phyloP scores from a whole-genome alignment of 768 basidiomycete genomes.

The Tulasnella sp. region DNA sequence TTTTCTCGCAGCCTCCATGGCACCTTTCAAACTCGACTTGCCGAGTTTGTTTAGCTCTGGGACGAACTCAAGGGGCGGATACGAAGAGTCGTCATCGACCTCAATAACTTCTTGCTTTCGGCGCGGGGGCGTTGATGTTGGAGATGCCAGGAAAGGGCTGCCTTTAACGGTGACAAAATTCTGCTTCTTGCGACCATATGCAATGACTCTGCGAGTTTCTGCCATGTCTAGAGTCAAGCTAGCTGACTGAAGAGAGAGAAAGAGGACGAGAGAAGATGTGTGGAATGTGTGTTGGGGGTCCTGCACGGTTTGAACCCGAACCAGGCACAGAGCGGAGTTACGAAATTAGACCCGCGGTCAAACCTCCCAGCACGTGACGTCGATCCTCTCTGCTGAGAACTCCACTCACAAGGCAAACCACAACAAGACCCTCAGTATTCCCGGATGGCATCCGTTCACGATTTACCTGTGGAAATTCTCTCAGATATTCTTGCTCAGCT shows the following conservation, averaged over 20 bases:
- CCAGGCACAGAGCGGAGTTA: background rate
- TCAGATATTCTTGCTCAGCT: conserved; percentile 58
- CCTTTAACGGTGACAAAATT: conserved; percentile 36
- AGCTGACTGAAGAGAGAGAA: background rate
- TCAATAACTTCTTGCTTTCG: conserved; percentile 27
- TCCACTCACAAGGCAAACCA: conserved; percentile 6
- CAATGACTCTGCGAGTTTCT: conserved; percentile 33
- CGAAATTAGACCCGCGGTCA: background rate
- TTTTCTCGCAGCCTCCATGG: conserved; percentile 48
- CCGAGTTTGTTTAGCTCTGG: conserved; percentile 18
- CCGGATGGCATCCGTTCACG: background rate
- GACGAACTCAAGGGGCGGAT: conserved; percentile 35
- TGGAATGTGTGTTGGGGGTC: background rate
- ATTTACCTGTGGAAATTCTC: conserved; percentile 27
- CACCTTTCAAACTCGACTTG: background rate
- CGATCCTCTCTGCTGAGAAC: background rate
- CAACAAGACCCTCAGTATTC: background rate
- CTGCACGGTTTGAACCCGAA: background rate
- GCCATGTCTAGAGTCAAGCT: background rate
- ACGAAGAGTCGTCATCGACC: conserved; percentile 34
- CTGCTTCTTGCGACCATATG: conserved; percentile 39
- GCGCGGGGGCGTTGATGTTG: conserved; percentile 12
- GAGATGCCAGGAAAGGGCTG: background rate
- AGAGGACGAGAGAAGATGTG: background rate
- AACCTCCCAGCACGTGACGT: conserved; percentile 17